Base-by-base conservation (phyloP, 441 rosid species). In the Macaranga tanarius region DNA sequence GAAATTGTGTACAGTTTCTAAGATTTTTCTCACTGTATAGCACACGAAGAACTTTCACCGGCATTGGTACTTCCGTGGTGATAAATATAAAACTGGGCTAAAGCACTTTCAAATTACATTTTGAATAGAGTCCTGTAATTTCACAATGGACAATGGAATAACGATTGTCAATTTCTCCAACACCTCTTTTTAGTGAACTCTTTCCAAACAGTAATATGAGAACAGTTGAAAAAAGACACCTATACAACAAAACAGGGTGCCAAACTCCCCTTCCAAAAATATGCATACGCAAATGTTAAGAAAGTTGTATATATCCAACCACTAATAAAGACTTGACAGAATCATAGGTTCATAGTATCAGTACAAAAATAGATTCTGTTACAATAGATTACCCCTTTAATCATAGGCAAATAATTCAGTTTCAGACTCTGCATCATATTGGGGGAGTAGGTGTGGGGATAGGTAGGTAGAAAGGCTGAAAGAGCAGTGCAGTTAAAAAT, bases 301-400 rank as follows among this genome's bases (percentile, higher is more conserved):
- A 34, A 34, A 34, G 38, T 5, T 34, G 7, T 34, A 5, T 34
- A 13, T 38, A 5, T n/a, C 65, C 6, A 62, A 38, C 50, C 25
- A 38, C 23, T 31, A 19, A 23, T 56, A 7, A 58, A 40, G 7
- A 26, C 72, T 69, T 2, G 19, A 56, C 63, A 57, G 38, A 58
- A 58, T 58, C 65, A 22, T 23, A 55, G 10, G n/a, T n/a, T 0
- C 42, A n/a, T 13, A 9, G 28, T 56, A 25, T 16, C 54, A 44
- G 40, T 70, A 22, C 65, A 55, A 5, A 58, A 23, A 23, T 38
- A 69, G 58, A 25, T 70, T 58, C 56, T 56, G 52, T 47, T 47
- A 65, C 23, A 65, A 65, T 65, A n/a, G 68, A 45, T 50, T 20
- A 31, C 57, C 66, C 57, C 34, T 64, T 23, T 61, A 44, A 44